phyloP scores from a whole-genome alignment of 805 yeast genomes.

The Suhomyces sp. region DNA sequence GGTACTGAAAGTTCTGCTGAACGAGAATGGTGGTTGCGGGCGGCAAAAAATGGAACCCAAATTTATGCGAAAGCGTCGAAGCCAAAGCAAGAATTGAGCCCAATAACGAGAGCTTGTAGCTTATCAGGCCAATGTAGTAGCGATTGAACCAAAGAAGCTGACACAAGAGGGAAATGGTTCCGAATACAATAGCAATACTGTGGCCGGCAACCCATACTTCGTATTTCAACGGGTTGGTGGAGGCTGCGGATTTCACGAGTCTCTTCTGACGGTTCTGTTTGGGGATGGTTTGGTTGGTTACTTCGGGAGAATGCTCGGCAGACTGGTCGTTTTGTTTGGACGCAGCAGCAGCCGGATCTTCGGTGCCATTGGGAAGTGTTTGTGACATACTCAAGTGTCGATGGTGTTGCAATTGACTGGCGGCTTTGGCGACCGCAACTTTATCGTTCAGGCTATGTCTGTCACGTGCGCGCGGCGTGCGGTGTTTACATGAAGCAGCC shows the following conservation, averaged over 20 bases:
- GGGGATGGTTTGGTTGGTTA: slow-evolving; percentile 15
- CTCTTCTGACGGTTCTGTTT: slow-evolving; percentile 18
- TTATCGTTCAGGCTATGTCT: background rate
- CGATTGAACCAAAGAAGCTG: slow-evolving; percentile 38
- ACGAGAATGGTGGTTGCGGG: slow-evolving; percentile 62
- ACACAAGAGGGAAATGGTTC: slow-evolving; percentile 37
- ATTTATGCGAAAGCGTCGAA: slow-evolving; percentile 55
- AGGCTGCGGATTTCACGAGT: slow-evolving; percentile 27
- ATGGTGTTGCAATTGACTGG: background rate
- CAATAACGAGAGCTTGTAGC: slow-evolving; percentile 53
- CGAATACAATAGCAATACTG: slow-evolving; percentile 41
- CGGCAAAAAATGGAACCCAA: slow-evolving; percentile 57
- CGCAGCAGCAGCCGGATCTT: background rate
- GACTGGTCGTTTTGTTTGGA: background rate
- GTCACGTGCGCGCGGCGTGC: background rate
- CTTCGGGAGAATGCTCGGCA: background rate
- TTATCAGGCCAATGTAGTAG: slow-evolving; percentile 45
- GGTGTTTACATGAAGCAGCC: background rate
- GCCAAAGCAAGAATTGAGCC: slow-evolving; percentile 55
- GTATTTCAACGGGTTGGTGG: slow-evolving; percentile 41
- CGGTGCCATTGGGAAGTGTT: background rate
- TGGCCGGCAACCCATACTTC: slow-evolving; percentile 61
- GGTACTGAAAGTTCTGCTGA: slow-evolving; percentile 72
- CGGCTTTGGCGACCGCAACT: background rate
- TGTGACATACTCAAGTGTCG: background rate